Percentiles rank a stretch among this genome's conserved stretches.
Evolutionary conservation across 179 eudicot species (phyloP).

Genomic region (Monotropa hypopitys): DNA sequence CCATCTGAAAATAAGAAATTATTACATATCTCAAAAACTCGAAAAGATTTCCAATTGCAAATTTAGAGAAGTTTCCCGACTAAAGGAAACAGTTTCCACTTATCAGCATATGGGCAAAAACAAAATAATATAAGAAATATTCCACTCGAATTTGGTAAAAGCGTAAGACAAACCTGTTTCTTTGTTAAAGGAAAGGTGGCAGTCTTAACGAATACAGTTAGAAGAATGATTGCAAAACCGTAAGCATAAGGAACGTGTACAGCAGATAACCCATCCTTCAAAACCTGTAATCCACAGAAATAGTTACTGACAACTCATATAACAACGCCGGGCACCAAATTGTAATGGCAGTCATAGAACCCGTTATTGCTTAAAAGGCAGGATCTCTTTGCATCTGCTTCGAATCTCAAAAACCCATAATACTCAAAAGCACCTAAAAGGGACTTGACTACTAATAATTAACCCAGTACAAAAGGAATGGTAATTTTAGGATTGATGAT

Average conservation of each 20-base stretch:
- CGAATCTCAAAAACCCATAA: not conserved
- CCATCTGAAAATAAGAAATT: slow-evolving; percentile 38
- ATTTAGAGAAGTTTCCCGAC: not conserved
- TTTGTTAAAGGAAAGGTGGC: slow-evolving; percentile 59
- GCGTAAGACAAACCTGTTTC: slow-evolving; percentile 38
- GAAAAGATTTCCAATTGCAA: not conserved
- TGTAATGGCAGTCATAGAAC: not conserved
- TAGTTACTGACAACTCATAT: not conserved
- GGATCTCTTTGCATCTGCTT: not conserved
- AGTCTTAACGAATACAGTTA: slow-evolving; percentile 52
- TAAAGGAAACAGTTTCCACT: not conserved
- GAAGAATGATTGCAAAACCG: slow-evolving; percentile 58
- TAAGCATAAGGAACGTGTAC: slow-evolving; percentile 52
- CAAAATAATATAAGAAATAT: not conserved
- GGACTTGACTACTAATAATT: not conserved
- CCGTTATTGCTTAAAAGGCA: not conserved
- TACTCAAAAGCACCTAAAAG: not conserved
- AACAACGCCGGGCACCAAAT: not conserved
- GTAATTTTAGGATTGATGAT: not conserved
- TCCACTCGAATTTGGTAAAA: not conserved
- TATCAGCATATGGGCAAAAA: not conserved
- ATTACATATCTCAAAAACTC: not conserved
- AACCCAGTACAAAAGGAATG: not conserved
- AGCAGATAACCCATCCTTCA: slow-evolving; percentile 50
- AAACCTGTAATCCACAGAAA: slow-evolving; percentile 25